Conservation (phyloP, 345 rosid genomes). For the Jatropha curcas region DNA sequence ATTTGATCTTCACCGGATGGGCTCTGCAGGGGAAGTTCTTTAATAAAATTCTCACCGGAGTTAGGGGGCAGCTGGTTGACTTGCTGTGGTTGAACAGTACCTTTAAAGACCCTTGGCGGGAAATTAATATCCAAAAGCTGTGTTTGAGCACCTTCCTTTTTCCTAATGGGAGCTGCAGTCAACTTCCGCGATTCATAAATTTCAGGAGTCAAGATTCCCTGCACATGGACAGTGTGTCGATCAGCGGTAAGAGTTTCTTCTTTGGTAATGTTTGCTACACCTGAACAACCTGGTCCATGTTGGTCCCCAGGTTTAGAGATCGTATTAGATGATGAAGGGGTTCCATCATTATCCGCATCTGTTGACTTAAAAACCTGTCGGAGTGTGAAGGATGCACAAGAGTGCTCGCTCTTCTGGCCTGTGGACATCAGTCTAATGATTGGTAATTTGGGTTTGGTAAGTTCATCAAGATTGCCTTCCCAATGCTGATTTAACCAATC, state of each 20-base stretch:
- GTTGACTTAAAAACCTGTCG: slow-evolving; percentile 74
- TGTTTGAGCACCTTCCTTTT: slow-evolving; percentile 50
- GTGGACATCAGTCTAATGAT: slow-evolving; percentile 85
- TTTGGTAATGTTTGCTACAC: slow-evolving; percentile 34
- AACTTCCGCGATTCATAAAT: slow-evolving; percentile 77
- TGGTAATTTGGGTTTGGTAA: slow-evolving; percentile 79
- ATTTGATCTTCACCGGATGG: slow-evolving; percentile 33
- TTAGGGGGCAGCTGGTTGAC: slow-evolving; percentile 32
- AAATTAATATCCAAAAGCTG: slow-evolving; percentile 93
- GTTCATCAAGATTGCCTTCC: slow-evolving; percentile 96
- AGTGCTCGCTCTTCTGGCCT: slow-evolving; percentile 86
- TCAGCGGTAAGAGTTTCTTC: slow-evolving; percentile 46
- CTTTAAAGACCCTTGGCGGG: slow-evolving; percentile 57
- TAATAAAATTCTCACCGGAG: slow-evolving; percentile 32
- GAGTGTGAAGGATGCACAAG: slow-evolving; percentile 82
- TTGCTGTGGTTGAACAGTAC: slow-evolving; percentile 25
- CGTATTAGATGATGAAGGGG: slow-evolving; percentile 57
- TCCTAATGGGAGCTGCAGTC: slow-evolving; percentile 61
- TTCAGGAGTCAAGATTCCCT: slow-evolving; percentile 89
- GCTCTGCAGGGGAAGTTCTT: slow-evolving; percentile 29
- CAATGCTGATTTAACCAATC: slow-evolving; percentile 98
- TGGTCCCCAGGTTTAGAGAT: slow-evolving; percentile 41
- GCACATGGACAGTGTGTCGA: slow-evolving; percentile 53
- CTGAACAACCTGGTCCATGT: slow-evolving; percentile 43
- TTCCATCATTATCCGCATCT: slow-evolving; percentile 45